Base-by-base conservation (phyloP, 306 rosid species). In the Potentilla sterilis region DNA sequence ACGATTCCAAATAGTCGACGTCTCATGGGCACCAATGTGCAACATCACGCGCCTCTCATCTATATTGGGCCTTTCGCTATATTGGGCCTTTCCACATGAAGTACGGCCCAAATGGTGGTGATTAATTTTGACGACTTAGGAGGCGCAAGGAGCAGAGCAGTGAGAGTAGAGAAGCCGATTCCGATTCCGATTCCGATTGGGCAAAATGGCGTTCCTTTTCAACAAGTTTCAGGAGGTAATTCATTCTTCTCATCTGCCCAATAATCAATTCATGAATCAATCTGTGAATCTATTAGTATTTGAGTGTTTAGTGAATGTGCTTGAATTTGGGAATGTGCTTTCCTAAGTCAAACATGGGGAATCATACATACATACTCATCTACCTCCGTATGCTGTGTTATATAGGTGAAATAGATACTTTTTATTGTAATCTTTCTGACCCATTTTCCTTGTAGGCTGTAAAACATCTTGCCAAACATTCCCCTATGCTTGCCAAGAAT, bases 221-320 rank as follows among this genome's bases (percentile, higher is more conserved):
- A 86, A 87, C 66, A 91, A 88, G 81, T 91, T 91, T 81, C 98
- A 91, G 84, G 96, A 91, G 93, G 97, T 28, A 64, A 35, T 37
- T 6, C n/a, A 6, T 62, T 62, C 41, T 13, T 12, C 28, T 58
- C 61, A 5, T 51, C 57, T 11, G 16, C 49, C 40, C 28, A 28
- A 28, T 28, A 28, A 28, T 28, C 28, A 28, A 28, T 28, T 28
- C 28, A 28, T 28, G 28, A 37, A 37, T 37, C 3, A 37, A 37
- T 37, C 4, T 37, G 38, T 37, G 38, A 37, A 37, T 37, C 40
- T 37, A 5, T 37, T 37, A 37, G 4, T 37, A 5, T 37, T 37
- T 37, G 28, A 28, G 28, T 28, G 28, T 28, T 28, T 28, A 28
- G 28, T 28, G 28, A 28, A 28, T 28, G 28, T 28, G 28, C 28